Evolutionary conservation across 2,329 filamentous ascomycete species (phyloP), one percentile per base, ranked within the genome.

Genomic region (Chrysoporthe puriensis): DNA sequence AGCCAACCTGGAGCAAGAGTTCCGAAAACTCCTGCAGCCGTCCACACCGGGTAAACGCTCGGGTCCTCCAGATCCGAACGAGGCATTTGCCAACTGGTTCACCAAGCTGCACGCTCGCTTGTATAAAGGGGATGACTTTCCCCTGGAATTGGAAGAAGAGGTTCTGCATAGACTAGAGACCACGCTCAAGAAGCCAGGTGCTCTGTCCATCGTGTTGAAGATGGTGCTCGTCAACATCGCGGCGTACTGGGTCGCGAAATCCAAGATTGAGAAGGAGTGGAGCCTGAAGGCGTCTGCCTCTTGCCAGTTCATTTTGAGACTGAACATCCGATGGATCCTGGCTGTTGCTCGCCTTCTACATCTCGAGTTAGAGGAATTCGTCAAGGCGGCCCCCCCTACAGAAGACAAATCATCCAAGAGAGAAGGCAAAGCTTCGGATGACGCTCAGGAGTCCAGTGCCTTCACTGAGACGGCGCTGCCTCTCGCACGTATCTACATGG

Each of bases 181-280:
- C 72, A 88, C 92, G 42, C 82, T 96, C 40, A 93, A 91, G 75
- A 87, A 89, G 70, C 85, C 88, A 11, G 85, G 86, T 1, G 83
- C 91, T 61, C 86, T 90, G 57, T 84, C 84, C 14, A 85, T 88
- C 14, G 77, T 97, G 40, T 86, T 92, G 70, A 96, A 94, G 76
- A 91, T 97, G 78, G 87, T 92, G 6, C 82, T 97, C 57, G 88
- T 95, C 72, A 98, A 96, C 74, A 91, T 98, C 70, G 89, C 93
- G 6, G 93, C 94, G 7, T 93, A 96, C 76, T 87, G 90, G 71
- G 85, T 92, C 74, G 90, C 93, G 56, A 84, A 83, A 42, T 80
- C 86, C 34, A 87, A 86, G 72, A 84, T 90, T 69, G 81, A 83
- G 76, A 80, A 84, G 70, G 79, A 84, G 67, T 84, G 82, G 77